These are phyloP conservation scores for Diaporthe caulivora DNA, from an alignment of 2,329 filamentous ascomycete species.

Conservation along the genomic window DNA sequence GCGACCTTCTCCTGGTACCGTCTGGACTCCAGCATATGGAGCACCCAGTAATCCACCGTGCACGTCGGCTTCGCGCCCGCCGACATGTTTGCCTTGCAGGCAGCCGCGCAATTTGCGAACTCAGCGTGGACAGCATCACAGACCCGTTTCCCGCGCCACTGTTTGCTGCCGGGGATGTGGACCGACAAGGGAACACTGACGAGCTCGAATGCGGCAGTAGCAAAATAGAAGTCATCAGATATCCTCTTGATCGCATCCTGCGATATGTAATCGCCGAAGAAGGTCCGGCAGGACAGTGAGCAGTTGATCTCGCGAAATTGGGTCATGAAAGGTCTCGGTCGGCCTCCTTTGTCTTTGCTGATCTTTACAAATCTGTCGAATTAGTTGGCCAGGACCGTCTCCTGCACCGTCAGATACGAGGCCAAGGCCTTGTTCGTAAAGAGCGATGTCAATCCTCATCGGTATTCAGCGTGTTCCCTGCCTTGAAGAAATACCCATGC, in stretches of 20 bases:
- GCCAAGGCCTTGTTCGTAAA: slow-evolving; percentile 80
- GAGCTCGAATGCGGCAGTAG: slow-evolving; percentile 82
- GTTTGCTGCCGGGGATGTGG: slow-evolving; percentile 81
- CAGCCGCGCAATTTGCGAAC: slow-evolving; percentile 78
- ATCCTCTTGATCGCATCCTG: slow-evolving; percentile 79
- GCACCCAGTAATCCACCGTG: slow-evolving; percentile 84
- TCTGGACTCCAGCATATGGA: slow-evolving; percentile 79
- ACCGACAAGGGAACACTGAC: slow-evolving; percentile 80
- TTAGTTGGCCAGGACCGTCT: slow-evolving; percentile 79
- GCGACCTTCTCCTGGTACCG: slow-evolving; percentile 74
- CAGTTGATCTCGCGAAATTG: slow-evolving; percentile 83
- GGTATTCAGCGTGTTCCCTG: slow-evolving; percentile 81
- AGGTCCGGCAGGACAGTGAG: slow-evolving; percentile 82
- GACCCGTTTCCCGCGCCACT: slow-evolving; percentile 81
- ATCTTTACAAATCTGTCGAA: slow-evolving; percentile 73
- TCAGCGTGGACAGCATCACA: slow-evolving; percentile 78
- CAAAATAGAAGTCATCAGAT: slow-evolving; percentile 82
- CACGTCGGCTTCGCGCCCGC: slow-evolving; percentile 76
- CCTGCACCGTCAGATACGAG: slow-evolving; percentile 79
- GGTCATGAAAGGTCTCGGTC: slow-evolving; percentile 76
- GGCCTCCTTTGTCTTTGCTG: slow-evolving; percentile 63
- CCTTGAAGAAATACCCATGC: slow-evolving; percentile 87
- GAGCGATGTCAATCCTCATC: slow-evolving; percentile 79
- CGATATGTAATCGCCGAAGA: slow-evolving; percentile 84
- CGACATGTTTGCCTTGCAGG: slow-evolving; percentile 79